A percentile compares a stretch with the other conserved stretches of the same genome.
Conservation (phyloP, 2,329 filamentous ascomycete genomes). For the Xylaria sp. region DNA sequence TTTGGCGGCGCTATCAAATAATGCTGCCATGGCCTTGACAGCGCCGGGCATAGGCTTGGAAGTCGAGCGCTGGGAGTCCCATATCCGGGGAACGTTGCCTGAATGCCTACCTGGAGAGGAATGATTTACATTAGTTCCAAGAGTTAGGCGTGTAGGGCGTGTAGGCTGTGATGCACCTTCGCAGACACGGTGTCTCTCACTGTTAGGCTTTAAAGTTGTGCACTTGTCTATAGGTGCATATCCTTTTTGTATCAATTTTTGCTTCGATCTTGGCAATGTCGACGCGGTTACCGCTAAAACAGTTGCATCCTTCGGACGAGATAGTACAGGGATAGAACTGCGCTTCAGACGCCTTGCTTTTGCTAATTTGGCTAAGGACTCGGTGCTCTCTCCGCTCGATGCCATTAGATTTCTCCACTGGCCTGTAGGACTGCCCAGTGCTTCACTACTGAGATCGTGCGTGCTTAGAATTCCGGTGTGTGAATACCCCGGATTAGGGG, state of each 20-base stretch:
- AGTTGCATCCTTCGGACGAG: conserved; percentile 26
- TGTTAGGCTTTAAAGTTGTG: conserved; percentile 10
- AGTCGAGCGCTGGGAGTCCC: conserved; percentile 29
- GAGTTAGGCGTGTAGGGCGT: neutral
- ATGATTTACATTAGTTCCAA: conserved; percentile 1
- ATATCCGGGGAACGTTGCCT: neutral
- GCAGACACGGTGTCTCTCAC: conserved; percentile 24
- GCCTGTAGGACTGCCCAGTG: conserved; percentile 2
- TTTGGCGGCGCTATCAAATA: conserved; percentile 51
- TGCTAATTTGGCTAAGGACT: conserved; percentile 31
- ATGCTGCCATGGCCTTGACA: conserved; percentile 58
- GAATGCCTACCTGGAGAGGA: conserved; percentile 16
- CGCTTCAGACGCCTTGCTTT: conserved; percentile 37
- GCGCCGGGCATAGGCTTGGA: conserved; percentile 40
- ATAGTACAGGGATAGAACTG: conserved; percentile 12
- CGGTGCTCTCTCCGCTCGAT: conserved; percentile 35
- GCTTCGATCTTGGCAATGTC: conserved; percentile 31
- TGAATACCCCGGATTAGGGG: neutral
- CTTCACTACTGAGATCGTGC: neutral
- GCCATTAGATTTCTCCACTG: conserved; percentile 32
- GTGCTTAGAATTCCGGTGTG: neutral
- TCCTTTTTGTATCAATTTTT: conserved; percentile 19
- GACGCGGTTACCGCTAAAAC: conserved; percentile 1
- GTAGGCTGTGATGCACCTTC: conserved; percentile 22
- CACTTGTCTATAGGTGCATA: conserved; percentile 22